Evolutionary conservation across 2,329 filamentous ascomycete genomes (phyloP).

Genomic region (Epichloe typhina): DNA sequence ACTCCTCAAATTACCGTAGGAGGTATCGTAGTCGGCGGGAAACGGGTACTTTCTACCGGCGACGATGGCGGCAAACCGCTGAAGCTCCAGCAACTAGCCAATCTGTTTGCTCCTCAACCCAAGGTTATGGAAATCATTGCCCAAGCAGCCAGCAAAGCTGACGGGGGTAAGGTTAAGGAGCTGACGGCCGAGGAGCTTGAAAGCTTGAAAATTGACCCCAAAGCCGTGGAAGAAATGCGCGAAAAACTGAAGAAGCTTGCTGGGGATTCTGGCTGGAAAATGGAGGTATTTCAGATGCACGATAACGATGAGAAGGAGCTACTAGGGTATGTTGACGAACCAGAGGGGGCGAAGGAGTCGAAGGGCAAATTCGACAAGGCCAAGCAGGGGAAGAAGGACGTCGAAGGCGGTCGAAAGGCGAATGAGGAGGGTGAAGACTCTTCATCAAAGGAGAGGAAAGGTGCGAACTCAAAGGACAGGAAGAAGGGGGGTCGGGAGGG

Average conservation of each 20-base stretch:
- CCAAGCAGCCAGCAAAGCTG: constrained; percentile 31
- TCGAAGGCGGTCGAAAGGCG: constrained; percentile 15
- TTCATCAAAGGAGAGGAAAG: not conserved
- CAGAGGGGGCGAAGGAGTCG: not conserved
- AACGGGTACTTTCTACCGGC: constrained; percentile 31
- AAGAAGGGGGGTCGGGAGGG: constrained; percentile 19
- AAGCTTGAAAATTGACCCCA: constrained; percentile 50
- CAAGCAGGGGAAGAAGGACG: constrained; percentile 1
- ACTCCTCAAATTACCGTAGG: constrained; percentile 29
- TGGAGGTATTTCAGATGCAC: constrained; percentile 63
- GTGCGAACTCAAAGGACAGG: constrained; percentile 1
- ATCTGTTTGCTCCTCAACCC: constrained; percentile 16
- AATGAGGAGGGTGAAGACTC: constrained; percentile 2
- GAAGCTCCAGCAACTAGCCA: constrained; percentile 21
- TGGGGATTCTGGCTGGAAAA: constrained; percentile 60
- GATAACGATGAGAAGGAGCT: constrained; percentile 45
- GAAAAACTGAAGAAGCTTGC: constrained; percentile 56
- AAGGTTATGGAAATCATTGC: constrained; percentile 28
- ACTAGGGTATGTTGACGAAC: constrained; percentile 52
- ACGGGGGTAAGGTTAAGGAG: constrained; percentile 48
- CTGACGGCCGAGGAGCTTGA: constrained; percentile 55
- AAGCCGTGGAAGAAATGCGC: constrained; percentile 55
- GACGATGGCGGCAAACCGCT: constrained; percentile 35
- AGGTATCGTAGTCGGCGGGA: constrained; percentile 39
- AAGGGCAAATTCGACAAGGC: constrained; percentile 21